A percentile compares a stretch with the other conserved stretches of the same genome.
Conservation (phyloP, 2,329 filamentous ascomycete species). For the Helotiales sp. region DNA sequence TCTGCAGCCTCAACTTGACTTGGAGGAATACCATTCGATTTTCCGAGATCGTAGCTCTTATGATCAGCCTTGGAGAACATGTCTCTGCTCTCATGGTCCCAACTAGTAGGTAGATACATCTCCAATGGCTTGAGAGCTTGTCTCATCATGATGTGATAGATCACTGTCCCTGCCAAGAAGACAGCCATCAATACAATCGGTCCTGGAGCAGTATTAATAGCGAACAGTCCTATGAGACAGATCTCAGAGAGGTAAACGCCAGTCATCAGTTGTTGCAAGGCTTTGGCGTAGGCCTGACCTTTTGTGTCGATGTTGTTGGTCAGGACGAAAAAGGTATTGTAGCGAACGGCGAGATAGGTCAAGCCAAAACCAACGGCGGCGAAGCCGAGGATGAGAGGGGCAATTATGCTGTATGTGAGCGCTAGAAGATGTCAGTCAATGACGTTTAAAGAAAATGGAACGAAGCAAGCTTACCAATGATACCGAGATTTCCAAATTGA, state of each 20-base stretch:
- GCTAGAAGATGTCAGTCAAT: slow-evolving; percentile 47
- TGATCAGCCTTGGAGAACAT: slow-evolving; percentile 22
- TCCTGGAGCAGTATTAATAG: slow-evolving; percentile 64
- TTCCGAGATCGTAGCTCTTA: slow-evolving; percentile 19
- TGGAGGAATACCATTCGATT: slow-evolving; percentile 24
- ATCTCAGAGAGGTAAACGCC: slow-evolving; percentile 82
- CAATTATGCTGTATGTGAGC: slow-evolving; percentile 82
- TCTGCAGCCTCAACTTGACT: slow-evolving; percentile 29
- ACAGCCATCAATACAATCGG: slow-evolving; percentile 75
- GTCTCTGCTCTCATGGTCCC: slow-evolving; percentile 54
- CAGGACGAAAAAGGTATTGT: slow-evolving; percentile 85
- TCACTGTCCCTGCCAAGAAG: slow-evolving; percentile 69
- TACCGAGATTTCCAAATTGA: slow-evolving; percentile 75
- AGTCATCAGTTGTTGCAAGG: slow-evolving; percentile 78
- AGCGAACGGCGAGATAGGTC: slow-evolving; percentile 84
- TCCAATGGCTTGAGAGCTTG: slow-evolving; percentile 72
- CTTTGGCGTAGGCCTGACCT: slow-evolving; percentile 81
- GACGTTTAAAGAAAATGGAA: slow-evolving; percentile 9
- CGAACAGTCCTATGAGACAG: slow-evolving; percentile 83
- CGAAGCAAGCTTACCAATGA: slow-evolving; percentile 60
- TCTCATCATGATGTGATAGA: slow-evolving; percentile 74
- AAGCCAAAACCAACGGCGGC: slow-evolving; percentile 74
- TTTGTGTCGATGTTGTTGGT: slow-evolving; percentile 82
- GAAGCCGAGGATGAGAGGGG: slow-evolving; percentile 81
- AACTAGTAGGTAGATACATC: slow-evolving; percentile 72